Evolutionary conservation across 352 stramenopile genomes (phyloP).

Genomic region (Globisporangium viniferum): DNA sequence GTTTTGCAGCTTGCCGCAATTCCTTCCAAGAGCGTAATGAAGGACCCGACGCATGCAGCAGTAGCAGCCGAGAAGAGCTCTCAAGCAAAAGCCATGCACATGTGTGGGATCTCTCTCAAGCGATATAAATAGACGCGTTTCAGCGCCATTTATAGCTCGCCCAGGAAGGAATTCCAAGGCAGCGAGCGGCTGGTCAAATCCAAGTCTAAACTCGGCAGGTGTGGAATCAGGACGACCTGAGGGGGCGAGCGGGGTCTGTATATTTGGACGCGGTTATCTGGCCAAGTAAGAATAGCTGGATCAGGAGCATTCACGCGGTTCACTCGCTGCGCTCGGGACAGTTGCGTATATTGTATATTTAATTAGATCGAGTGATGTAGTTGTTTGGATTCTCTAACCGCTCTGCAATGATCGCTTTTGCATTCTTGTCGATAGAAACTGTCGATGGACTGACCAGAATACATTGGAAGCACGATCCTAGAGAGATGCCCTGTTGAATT

Average conservation of each 20-base stretch:
- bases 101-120: neutral
- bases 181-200: neutral
- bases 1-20: slow-evolving; percentile 8
- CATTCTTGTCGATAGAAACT: neutral
- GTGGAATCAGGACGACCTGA: slow-evolving; percentile 3
- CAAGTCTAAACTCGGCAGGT: neutral
- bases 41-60: neutral
- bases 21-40: slow-evolving; percentile 9
- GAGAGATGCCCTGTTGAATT: no score
- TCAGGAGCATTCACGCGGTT: neutral
- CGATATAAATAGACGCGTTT: slow-evolving; percentile 2
- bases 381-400: neutral
- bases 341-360: neutral
- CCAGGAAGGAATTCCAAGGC: neutral
- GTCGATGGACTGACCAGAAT: no score
- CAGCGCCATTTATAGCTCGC: neutral
- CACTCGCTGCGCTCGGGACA: neutral
- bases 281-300: neutral
- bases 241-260: neutral
- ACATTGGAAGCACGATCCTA: no score
- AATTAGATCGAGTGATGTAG: neutral
- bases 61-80: neutral
- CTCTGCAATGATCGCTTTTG: neutral
- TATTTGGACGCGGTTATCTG: neutral
- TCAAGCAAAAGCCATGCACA: neutral